Base-by-base conservation (phyloP, 768 basidiomycete genomes). In the Dioszegia crocea region DNA sequence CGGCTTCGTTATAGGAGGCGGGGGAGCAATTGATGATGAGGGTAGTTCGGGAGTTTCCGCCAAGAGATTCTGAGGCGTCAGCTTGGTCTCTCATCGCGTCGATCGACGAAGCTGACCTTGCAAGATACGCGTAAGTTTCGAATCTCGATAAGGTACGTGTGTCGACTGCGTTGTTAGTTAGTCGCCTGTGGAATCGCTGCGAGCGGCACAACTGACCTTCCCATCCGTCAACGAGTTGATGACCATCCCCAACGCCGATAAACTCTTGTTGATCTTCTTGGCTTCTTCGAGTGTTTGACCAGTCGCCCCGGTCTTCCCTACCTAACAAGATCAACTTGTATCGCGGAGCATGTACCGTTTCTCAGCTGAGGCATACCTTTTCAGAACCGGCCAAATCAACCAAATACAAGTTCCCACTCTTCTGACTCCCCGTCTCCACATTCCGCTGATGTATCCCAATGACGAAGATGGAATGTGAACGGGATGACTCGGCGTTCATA, bases 221-320 rank as follows among this genome's bases (percentile, higher is more conserved):
- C 86, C 82, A 72, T 99, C 96, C 4, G 96, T 99, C 62, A 99
- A 80, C 3, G 94, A 92, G 68, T 99, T 99, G 74, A 99, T 99
- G 71, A 99, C 96, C 92, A 98, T 98, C 36, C 96, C 96, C 63
- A 99, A 83, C 11, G 96, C 96, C 17, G 91, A 94, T 26, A 99
- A 80, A 27, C 89, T 91, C 79, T 99, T 99, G 81, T 99, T 99
- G 80, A 99, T 99, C 83, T 99, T 99, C 85, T 99, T 99, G 14
- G 96, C 96, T 79, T 99, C 96, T 78, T 99, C 96, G 8, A 99
- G 80, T 24, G 96, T 99, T 77, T 99, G 97, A 1, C 96, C 96
- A 2, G 93, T 97, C 50, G 96, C 96, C 19, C 96, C 96, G 40
- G 96, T 99, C 82, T 99, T 99, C 47, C 94, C 94, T 57, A 99